A percentile compares a stretch with the other conserved stretches of the same genome.
These are phyloP conservation scores for Ampelomyces quisqualis DNA, from an alignment of 2,329 filamentous ascomycete species.

Conservation along the genomic window DNA sequence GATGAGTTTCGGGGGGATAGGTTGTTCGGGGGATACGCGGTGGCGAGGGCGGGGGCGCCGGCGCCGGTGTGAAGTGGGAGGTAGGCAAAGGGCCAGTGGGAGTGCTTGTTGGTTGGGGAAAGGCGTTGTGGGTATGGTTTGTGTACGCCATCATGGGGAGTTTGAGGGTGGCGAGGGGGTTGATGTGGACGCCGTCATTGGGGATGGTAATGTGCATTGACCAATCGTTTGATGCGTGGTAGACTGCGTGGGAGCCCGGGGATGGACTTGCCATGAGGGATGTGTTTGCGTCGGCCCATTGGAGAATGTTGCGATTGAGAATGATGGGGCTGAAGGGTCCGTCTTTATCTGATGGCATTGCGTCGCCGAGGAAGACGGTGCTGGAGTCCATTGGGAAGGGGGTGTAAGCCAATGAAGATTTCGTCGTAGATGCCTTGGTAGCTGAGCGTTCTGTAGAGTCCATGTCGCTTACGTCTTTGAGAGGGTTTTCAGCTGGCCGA, in stretches of 20 bases:
- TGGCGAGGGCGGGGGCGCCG: background rate
- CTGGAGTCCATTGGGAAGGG: background rate
- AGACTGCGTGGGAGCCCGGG: background rate
- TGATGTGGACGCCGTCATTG: conserved; percentile 31
- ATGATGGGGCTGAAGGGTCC: conserved; percentile 33
- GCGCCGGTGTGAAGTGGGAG: too few relatives aligned
- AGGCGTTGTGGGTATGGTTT: conserved; percentile 1
- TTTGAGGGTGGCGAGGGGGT: conserved; percentile 34
- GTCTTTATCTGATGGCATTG: conserved; percentile 27
- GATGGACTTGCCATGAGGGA: background rate
- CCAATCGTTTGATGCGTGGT: conserved; percentile 3
- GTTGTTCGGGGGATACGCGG: conserved; percentile 5
- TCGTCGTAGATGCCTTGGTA: background rate
- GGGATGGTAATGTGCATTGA: conserved; percentile 14
- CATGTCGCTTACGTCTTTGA: background rate
- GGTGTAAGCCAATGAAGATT: background rate
- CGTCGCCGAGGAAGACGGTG: conserved; percentile 17
- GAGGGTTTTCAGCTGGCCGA: too few relatives aligned
- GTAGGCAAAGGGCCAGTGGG: too few relatives aligned
- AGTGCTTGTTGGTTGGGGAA: conserved; percentile 2
- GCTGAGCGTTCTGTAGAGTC: background rate
- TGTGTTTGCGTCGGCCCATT: conserved; percentile 40
- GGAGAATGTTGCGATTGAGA: conserved; percentile 43
- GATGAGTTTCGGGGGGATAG: background rate
- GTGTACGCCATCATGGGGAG: conserved; percentile 16